Conservation (phyloP, 2,329 filamentous ascomycete genomes). For the Aspergillus sojae region DNA sequence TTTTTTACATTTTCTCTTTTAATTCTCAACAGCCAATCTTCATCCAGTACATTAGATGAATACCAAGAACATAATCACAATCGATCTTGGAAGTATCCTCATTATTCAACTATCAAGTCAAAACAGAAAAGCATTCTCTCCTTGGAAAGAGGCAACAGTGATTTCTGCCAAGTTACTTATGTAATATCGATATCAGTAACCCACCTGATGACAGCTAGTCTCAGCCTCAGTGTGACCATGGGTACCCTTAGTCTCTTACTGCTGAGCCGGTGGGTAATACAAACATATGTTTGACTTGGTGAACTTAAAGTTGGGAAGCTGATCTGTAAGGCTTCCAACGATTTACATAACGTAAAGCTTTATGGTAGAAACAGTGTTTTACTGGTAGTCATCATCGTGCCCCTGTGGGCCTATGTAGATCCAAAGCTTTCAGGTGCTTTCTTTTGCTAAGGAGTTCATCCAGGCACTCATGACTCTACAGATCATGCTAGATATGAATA, state of each 20-base stretch:
- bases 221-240: not conserved
- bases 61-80: too few species aligned
- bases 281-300: not conserved
- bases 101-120: not conserved
- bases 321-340: not conserved
- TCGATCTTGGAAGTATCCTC: too few species aligned
- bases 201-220: not conserved
- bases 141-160: not conserved
- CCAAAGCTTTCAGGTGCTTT: too few species aligned
- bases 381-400: not conserved
- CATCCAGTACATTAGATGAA: too few species aligned
- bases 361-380: not conserved
- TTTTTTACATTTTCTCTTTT: not conserved
- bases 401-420: not conserved
- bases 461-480: not conserved
- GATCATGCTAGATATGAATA: not conserved
- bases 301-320: not conserved
- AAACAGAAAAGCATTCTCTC: not conserved
- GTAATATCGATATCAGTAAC: not conserved
- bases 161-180: not conserved
- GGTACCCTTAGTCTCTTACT: not conserved
- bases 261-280: not conserved
- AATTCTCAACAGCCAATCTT: not conserved
- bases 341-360: not conserved
- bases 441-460: too few species aligned